Percentiles rank a stretch among this genome's conserved stretches.
Evolutionary conservation across 305 asterid genomes (phyloP).

Genomic region (Monarda citriodora): DNA sequence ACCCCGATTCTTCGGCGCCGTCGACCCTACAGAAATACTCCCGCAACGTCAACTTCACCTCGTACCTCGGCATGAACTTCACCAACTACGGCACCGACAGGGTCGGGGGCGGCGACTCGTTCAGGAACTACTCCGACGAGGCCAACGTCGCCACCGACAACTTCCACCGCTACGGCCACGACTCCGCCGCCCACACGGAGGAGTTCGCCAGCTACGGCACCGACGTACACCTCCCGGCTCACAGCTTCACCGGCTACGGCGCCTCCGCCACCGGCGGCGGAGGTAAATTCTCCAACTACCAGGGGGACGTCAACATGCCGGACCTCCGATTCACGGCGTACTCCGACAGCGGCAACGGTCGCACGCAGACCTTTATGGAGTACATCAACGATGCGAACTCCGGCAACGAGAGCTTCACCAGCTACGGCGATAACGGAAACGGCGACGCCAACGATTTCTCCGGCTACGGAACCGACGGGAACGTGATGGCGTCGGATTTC

Average conservation of each 20-base stretch:
- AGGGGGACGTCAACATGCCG: constrained; percentile 30
- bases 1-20: constrained; percentile 34
- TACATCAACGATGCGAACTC: constrained; percentile 41
- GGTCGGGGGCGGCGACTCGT: constrained; percentile 32
- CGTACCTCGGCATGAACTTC: constrained; percentile 29
- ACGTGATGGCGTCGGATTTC: constrained; percentile 48
- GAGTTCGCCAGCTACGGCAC: constrained; percentile 45
- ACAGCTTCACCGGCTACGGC: constrained; percentile 54
- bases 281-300: constrained; percentile 39
- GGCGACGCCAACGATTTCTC: constrained; percentile 45
- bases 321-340: constrained; percentile 52
- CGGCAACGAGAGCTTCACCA: constrained; percentile 47
- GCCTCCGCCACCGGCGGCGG: constrained; percentile 48
- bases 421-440: constrained; percentile 54
- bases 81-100: constrained; percentile 42
- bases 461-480: constrained; percentile 39
- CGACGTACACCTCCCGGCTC: constrained; percentile 38
- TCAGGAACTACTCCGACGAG: constrained; percentile 38
- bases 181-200: constrained; percentile 44
- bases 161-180: constrained; percentile 49
- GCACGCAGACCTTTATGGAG: constrained; percentile 33
- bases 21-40: constrained; percentile 43
- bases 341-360: constrained; percentile 44
- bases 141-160: constrained; percentile 30
- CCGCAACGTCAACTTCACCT: constrained; percentile 31